A percentile compares a stretch with the other conserved stretches of the same genome.
phyloP scores from a whole-genome alignment of 805 yeast genomes.

The Yamadazyma insecticola region DNA sequence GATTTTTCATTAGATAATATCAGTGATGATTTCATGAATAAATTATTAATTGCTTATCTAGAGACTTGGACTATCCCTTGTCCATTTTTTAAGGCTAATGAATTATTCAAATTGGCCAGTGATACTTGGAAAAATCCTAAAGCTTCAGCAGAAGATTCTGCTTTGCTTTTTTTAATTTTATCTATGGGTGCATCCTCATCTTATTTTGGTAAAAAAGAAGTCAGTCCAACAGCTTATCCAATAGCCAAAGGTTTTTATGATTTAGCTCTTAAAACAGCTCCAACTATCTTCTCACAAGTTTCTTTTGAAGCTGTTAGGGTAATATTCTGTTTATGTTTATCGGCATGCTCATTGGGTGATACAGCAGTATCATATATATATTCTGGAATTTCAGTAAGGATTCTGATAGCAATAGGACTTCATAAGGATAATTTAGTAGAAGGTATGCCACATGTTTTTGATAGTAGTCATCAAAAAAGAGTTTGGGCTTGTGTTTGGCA shows the following conservation, averaged over 20 bases:
- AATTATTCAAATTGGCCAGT: slow-evolving; percentile 11
- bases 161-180: slow-evolving; percentile 13
- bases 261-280: slow-evolving; percentile 13
- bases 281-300: slow-evolving; percentile 13
- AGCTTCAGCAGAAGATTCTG: slow-evolving; percentile 6
- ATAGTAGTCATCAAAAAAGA: slow-evolving; percentile 11
- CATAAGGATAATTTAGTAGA: slow-evolving; percentile 8
- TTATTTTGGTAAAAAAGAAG: slow-evolving; percentile 10
- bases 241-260: slow-evolving; percentile 15
- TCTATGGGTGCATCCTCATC: slow-evolving; percentile 15
- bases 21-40: slow-evolving; percentile 8
- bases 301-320: slow-evolving; percentile 15
- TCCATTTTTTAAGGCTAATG: slow-evolving; percentile 15
- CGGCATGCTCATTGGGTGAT: slow-evolving; percentile 17
- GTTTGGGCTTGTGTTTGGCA: slow-evolving; percentile 17
- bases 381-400: slow-evolving; percentile 14
- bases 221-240: slow-evolving; percentile 8
- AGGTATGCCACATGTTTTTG: slow-evolving; percentile 4
- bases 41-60: slow-evolving; percentile 12
- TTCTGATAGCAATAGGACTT: slow-evolving; percentile 15
- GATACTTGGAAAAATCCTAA: slow-evolving; percentile 8
- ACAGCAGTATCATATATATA: slow-evolving; percentile 16
- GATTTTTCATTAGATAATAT: slow-evolving; percentile 8
- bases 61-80: slow-evolving; percentile 17
- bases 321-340: slow-evolving; percentile 13